A percentile compares a stretch with the other conserved stretches of the same genome.
phyloP scores from a whole-genome alignment of 768 basidiomycete species.

The Candolleomyces eurysporus region DNA sequence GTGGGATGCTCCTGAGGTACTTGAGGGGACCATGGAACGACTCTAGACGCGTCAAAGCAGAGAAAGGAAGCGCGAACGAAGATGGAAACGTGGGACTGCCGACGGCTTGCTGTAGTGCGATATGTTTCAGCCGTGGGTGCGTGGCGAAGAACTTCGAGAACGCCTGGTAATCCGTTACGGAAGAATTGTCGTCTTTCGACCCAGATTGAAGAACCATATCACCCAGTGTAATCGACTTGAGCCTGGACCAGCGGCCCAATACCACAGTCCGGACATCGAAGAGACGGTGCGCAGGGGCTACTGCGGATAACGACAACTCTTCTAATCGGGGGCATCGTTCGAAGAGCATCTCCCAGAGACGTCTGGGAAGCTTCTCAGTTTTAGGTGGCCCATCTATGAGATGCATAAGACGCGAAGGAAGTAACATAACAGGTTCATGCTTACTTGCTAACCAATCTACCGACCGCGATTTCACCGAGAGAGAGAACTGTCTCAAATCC shows the following conservation, averaged over 20 bases:
- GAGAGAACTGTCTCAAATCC: conserved; percentile 29
- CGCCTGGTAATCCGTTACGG: conserved; percentile 18
- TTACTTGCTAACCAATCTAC: conserved; percentile 34
- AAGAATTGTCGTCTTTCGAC: conserved; percentile 18
- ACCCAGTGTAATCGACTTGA: conserved; percentile 31
- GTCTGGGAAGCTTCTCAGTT: conserved; percentile 34
- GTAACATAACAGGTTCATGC: conserved; percentile 2
- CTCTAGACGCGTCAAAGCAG: conserved; percentile 25
- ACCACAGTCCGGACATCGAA: conserved; percentile 37
- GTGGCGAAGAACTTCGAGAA: conserved; percentile 32
- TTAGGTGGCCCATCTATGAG: conserved; percentile 29
- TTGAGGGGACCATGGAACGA: conserved; percentile 31
- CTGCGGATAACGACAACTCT: conserved; percentile 32
- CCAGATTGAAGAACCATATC: conserved; percentile 26
- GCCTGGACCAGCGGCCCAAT: conserved; percentile 34
- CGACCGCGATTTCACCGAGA: conserved; percentile 33
- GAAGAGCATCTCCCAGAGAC: conserved; percentile 40
- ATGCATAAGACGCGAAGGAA: conserved; percentile 1
- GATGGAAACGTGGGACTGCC: conserved; percentile 25
- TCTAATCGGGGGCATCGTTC: conserved; percentile 37
- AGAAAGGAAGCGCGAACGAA: conserved; percentile 19
- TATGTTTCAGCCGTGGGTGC: conserved; percentile 26
- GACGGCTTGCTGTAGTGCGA: conserved; percentile 30
- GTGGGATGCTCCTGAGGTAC: conserved; percentile 28
- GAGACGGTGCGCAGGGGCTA: conserved; percentile 35